Evolutionary conservation across 1,284 basidiomycete species (phyloP).

Genomic region (Ceraceosorus guamensis): DNA sequence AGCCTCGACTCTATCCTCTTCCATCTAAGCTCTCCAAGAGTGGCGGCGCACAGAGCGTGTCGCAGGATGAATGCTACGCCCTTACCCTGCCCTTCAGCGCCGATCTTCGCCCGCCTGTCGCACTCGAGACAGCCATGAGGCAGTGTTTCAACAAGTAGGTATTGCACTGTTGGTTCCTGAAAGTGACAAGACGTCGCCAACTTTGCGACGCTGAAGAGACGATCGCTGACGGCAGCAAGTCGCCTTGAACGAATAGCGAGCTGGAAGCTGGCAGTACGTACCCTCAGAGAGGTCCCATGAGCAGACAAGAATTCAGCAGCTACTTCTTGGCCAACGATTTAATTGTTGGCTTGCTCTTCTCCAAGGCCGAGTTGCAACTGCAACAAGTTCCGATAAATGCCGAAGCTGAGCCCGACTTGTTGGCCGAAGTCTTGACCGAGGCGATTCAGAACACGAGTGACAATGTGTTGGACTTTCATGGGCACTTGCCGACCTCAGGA

Average conservation of each 20-base stretch:
- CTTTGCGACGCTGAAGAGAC: neutral
- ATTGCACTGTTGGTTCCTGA: conserved; percentile 20
- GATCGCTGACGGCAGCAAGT: neutral
- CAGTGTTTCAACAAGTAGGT: conserved; percentile 15
- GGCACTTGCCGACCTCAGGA: neutral
- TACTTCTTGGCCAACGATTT: conserved; percentile 29
- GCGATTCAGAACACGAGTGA: neutral
- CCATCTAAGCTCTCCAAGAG: conserved; percentile 13
- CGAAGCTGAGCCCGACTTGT: neutral
- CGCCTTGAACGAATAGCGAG: conserved; percentile 12
- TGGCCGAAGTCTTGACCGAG: neutral
- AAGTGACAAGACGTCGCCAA: neutral
- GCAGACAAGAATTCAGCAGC: conserved; percentile 18
- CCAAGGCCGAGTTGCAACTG: too few species aligned
- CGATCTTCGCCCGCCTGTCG: neutral
- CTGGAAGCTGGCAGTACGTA: conserved; percentile 30
- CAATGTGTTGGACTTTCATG: neutral
- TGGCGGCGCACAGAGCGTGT: conserved; percentile 17
- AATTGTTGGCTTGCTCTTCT: too few species aligned
- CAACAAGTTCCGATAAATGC: neutral
- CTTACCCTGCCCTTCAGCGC: conserved; percentile 20
- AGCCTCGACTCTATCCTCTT: conserved; percentile 22
- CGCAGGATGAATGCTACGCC: too few species aligned
- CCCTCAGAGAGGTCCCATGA: conserved; percentile 28
- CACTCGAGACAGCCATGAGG: conserved; percentile 3